These are phyloP conservation scores for Aethionema arabicum DNA, from an alignment of 345 rosid species.

Conservation along the genomic window DNA sequence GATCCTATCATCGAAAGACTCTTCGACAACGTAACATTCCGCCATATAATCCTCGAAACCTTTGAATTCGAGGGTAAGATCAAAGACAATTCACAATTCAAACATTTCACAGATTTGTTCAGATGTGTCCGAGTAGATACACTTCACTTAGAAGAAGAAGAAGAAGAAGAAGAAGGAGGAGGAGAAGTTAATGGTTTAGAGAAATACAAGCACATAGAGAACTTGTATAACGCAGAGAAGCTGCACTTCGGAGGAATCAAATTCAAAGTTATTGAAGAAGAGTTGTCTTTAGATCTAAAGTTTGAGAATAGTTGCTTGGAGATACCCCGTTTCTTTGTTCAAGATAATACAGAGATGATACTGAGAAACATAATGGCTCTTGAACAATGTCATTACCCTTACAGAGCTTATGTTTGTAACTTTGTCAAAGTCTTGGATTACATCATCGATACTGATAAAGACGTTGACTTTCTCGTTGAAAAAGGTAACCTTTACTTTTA, in stretches of 20 bases:
- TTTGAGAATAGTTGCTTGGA: no score
- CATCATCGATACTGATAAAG: neutral
- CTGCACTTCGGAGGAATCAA: no score
- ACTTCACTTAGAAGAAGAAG: no score
- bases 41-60: neutral
- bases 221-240: no score
- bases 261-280: no score
- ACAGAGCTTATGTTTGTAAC: neutral
- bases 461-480: neutral
- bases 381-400: neutral
- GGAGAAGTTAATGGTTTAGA: no score
- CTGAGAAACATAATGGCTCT: neutral
- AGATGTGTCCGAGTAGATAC: no score
- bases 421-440: neutral
- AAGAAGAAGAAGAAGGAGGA: no score
- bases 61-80: neutral
- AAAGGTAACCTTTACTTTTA: neutral
- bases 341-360: neutral
- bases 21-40: neutral
- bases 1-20: neutral
- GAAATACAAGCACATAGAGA: no score
- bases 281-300: no score
- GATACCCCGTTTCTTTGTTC: neutral
- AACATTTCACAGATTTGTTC: slow-evolving; percentile 1
- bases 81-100: neutral